Percentiles rank a stretch among this genome's conserved stretches.
phyloP scores from a whole-genome alignment of 495 filamentous ascomycete species.

The Hyphodiscus hymeniophilus region DNA sequence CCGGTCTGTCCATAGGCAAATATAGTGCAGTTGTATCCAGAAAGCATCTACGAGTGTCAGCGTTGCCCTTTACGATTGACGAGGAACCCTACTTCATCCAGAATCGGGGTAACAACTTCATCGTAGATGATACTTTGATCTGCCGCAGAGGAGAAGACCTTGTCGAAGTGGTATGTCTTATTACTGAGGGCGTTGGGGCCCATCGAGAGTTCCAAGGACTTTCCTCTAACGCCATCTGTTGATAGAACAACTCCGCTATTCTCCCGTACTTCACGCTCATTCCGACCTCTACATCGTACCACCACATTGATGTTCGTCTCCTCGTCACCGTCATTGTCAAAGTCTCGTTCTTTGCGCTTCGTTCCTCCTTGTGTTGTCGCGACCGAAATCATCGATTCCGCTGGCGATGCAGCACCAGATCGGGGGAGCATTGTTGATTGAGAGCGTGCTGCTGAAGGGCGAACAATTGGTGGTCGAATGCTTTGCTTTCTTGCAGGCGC shows the following conservation, averaged over 20 bases:
- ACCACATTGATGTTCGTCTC: slow-evolving; percentile 98
- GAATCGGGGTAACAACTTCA: slow-evolving; percentile 82
- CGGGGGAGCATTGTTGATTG: slow-evolving; percentile 32
- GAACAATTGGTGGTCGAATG: slow-evolving; percentile 45
- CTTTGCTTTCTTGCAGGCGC: slow-evolving; percentile 43
- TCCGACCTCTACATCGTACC: slow-evolving; percentile 87
- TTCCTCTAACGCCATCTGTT: slow-evolving; percentile 80
- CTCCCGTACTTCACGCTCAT: slow-evolving; percentile 82
- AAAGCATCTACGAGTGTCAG: slow-evolving; percentile 60
- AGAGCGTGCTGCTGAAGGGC: slow-evolving; percentile 33
- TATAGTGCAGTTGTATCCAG: slow-evolving; percentile 97
- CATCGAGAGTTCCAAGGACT: slow-evolving; percentile 80
- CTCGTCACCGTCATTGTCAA: slow-evolving; percentile 62
- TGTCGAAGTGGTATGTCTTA: slow-evolving; percentile 94
- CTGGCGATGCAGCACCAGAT: slow-evolving; percentile 51
- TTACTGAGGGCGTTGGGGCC: slow-evolving; percentile 86
- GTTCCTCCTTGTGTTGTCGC: slow-evolving; percentile 35
- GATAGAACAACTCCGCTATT: slow-evolving; percentile 87
- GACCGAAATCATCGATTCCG: slow-evolving; percentile 51
- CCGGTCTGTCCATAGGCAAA: slow-evolving; percentile 98
- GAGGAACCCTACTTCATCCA: slow-evolving; percentile 74
- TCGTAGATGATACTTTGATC: slow-evolving; percentile 91
- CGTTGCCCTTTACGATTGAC: slow-evolving; percentile 12
- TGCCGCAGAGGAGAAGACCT: slow-evolving; percentile 91
- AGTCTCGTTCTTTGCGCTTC: slow-evolving; percentile 80